Conservation (phyloP, 164 flowering plant species). For the Aristolochia fimbriata region DNA sequence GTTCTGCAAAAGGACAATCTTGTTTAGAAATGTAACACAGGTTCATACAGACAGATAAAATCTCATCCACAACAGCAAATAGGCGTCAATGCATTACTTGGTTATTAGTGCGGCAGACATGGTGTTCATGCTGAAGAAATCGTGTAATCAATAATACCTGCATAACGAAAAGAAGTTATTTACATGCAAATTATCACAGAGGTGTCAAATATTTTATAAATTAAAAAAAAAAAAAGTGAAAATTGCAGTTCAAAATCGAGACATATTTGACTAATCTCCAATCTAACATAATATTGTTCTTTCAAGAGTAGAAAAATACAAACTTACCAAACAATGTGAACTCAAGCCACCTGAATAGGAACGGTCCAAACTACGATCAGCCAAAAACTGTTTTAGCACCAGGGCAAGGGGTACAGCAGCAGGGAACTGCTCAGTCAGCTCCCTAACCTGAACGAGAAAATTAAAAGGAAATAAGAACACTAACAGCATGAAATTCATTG, state of each 20-base stretch:
- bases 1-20: conserved; percentile 38
- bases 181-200: no score
- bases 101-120: conserved; percentile 66
- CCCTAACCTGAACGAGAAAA: conserved; percentile 55
- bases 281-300: neutral
- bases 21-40: no score
- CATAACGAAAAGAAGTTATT: neutral
- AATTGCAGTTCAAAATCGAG: no score
- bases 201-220: no score
- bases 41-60: no score
- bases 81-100: conserved; percentile 35
- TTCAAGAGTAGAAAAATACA: neutral
- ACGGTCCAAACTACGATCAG: conserved; percentile 93
- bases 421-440: conserved; percentile 86
- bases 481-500: neutral
- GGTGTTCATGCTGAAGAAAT: conserved; percentile 95
- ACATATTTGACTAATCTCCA: no score
- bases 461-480: neutral
- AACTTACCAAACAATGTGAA: conserved; percentile 85
- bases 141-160: conserved; percentile 79
- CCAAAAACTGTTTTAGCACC: conserved; percentile 86
- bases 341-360: conserved; percentile 97
- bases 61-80: no score
- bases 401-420: conserved; percentile 84
- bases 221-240: no score